phyloP scores from a whole-genome alignment of 2,329 filamentous ascomycete genomes.

The Gyromitra esculenta region DNA sequence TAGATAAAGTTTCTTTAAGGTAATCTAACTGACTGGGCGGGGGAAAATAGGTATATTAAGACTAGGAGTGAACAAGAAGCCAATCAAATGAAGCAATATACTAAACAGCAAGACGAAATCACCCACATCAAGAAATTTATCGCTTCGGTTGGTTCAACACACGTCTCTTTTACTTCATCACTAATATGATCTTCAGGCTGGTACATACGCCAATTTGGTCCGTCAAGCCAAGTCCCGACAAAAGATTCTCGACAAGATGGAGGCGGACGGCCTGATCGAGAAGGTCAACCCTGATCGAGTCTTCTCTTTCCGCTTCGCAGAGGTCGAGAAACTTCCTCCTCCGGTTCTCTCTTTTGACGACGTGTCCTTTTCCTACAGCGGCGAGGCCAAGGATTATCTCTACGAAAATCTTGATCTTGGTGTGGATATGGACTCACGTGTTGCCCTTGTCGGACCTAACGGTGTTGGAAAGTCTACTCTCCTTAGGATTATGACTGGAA shows the following conservation, averaged over 20 bases:
- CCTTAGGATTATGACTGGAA: slow-evolving; percentile 94
- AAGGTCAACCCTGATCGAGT: slow-evolving; percentile 84
- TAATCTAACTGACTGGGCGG: not conserved
- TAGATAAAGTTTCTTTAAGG: not conserved
- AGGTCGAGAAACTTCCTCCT: slow-evolving; percentile 98
- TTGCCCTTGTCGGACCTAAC: slow-evolving; percentile 95
- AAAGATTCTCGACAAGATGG: slow-evolving; percentile 99
- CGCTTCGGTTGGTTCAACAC: slow-evolving; percentile 69
- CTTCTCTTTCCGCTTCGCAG: slow-evolving; percentile 97
- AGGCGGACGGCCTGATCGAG: slow-evolving; percentile 98
- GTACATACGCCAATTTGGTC: slow-evolving; percentile 99
- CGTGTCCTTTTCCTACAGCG: slow-evolving; percentile 98
- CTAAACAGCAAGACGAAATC: slow-evolving; percentile 99
- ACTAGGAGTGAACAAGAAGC: slow-evolving; percentile 91
- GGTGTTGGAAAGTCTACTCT: slow-evolving; percentile 99
- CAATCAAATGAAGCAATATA: slow-evolving; percentile 99
- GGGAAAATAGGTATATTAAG: slow-evolving; percentile 74
- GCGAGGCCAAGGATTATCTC: slow-evolving; percentile 85
- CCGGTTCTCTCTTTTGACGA: slow-evolving; percentile 96
- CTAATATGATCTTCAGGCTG: slow-evolving; percentile 65
- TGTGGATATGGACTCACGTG: slow-evolving; percentile 99
- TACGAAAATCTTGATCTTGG: slow-evolving; percentile 97
- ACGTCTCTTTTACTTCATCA: not conserved
- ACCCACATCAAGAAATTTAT: slow-evolving; percentile 99
- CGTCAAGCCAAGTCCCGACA: slow-evolving; percentile 98